phyloP scores from a whole-genome alignment of 1,284 basidiomycete genomes.

The Austroboletus niveus region DNA sequence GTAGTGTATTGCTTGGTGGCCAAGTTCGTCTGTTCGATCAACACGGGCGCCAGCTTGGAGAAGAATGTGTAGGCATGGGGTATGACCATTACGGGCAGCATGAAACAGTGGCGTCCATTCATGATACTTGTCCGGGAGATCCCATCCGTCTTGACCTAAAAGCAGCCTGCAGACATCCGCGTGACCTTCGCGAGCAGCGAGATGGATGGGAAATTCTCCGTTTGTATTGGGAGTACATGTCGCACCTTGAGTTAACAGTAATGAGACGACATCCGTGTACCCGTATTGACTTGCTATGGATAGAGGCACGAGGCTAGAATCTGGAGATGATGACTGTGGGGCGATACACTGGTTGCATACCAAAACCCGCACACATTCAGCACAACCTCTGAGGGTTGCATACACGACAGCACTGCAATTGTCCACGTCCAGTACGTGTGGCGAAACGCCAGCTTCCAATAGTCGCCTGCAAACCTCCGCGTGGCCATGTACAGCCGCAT shows the following conservation, averaged over 20 bases:
- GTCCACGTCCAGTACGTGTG: constrained; percentile 83
- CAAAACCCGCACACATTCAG: constrained; percentile 78
- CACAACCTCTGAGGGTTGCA: constrained; percentile 85
- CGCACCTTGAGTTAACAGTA: constrained; percentile 73
- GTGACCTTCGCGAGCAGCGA: constrained; percentile 97
- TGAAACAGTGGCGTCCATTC: constrained; percentile 99
- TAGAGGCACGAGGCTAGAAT: constrained; percentile 81
- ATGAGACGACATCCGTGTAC: constrained; percentile 76
- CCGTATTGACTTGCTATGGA: constrained; percentile 91
- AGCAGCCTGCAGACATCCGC: constrained; percentile 80
- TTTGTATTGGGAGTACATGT: constrained; percentile 86
- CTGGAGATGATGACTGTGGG: constrained; percentile 41
- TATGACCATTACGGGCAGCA: constrained; percentile 87
- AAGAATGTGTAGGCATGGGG: constrained; percentile 74
- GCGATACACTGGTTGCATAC: constrained; percentile 62
- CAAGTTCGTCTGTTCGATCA: constrained; percentile 80
- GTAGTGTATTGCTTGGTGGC: constrained; percentile 87
- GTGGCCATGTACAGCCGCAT: constrained; percentile 94
- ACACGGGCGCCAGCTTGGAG: constrained; percentile 79
- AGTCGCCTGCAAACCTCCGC: constrained; percentile 75
- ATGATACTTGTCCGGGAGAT: constrained; percentile 93
- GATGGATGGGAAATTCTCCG: constrained; percentile 94
- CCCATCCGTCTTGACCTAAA: constrained; percentile 77
- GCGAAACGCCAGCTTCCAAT: constrained; percentile 64
- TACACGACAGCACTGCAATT: constrained; percentile 94